A percentile compares a stretch with the other conserved stretches of the same genome.
These are phyloP conservation scores for Laetiporus sulphureus DNA, from an alignment of 1,284 basidiomycete species.

Conservation along the genomic window DNA sequence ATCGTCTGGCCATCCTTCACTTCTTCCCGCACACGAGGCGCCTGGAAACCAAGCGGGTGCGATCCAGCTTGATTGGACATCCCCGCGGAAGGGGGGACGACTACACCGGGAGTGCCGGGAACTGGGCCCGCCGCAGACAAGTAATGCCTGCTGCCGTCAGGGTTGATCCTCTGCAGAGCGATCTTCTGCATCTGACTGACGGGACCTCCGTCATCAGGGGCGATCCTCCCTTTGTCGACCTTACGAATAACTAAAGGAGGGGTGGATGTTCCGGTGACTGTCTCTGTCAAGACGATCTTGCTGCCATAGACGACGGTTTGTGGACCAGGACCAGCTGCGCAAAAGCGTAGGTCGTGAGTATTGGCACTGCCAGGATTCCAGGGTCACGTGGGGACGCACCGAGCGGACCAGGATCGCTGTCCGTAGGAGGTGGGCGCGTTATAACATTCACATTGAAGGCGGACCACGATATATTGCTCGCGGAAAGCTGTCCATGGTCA, in stretches of 20 bases:
- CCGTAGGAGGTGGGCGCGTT: conserved; percentile 40
- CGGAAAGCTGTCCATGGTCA: conserved; percentile 77
- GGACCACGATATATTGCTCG: conserved; percentile 85
- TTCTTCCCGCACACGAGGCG: conserved; percentile 68
- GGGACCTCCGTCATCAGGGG: conserved; percentile 78
- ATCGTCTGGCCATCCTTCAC: conserved; percentile 61
- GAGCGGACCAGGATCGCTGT: conserved; percentile 41
- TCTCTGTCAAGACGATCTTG: conserved; percentile 81
- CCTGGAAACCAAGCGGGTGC: conserved; percentile 72
- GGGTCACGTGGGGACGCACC: conserved; percentile 53
- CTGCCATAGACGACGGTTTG: conserved; percentile 89
- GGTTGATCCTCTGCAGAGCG: conserved; percentile 78
- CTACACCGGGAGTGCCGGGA: conserved; percentile 62
- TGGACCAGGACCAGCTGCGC: conserved; percentile 51
- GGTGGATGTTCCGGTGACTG: conserved; percentile 77
- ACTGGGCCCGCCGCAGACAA: conserved; percentile 79
- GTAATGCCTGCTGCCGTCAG: conserved; percentile 76
- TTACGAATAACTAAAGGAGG: conserved; percentile 88
- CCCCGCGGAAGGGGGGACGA: conserved; percentile 58
- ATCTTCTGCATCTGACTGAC: conserved; percentile 97
- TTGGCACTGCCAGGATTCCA: conserved; percentile 29
- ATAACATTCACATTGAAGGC: conserved; percentile 90
- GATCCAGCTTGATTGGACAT: conserved; percentile 69
- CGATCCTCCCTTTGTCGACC: conserved; percentile 86
- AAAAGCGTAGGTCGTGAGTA: conserved; percentile 29